Evolutionary conservation across 1,139 yeast species (phyloP), one percentile per base, ranked within the genome.

Genomic region (Blastobotrys arbuscula): DNA sequence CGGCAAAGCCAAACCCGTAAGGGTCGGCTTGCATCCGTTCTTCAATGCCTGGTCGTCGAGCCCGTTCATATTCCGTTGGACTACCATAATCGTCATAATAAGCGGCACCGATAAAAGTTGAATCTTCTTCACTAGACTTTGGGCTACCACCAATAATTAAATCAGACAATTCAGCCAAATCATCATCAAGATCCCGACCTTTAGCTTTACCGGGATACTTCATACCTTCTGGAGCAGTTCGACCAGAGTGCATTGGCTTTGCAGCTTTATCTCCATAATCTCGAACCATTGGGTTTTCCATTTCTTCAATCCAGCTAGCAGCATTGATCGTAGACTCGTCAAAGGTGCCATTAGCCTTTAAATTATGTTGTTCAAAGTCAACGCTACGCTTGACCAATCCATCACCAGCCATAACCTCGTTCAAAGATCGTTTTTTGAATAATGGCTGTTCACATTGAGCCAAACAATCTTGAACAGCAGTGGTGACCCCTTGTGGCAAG

Each of bases 401-500:
- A 35, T 18, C 18, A 18, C 23, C 10, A 4, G n/a, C 38, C 38
- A 6, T 5, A 5, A 35, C 20, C 10, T 35, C 38, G n/a, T 15
- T 20, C 5, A 40, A n/a, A 4, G 39, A 31, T 10, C 38, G 38
- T 20, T 42, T 42, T 3, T 10, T 21, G 20, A 8, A 21, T 30
- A 19, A 18, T 16, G 44, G 39, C 16, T 33, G 5, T n/a, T 15
- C 15, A 24, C 58, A 55, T 2, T 33, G 10, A 10, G 16, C 23
- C 39, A 54, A 34, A 34, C 58, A 55, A 21, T 42, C 41, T 44
- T 55, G 46, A 23, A 54, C 46, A 9, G 43, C 42, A 20, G 48
- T 36, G 20, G 51, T 42, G 21, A 49, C 45, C 5, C 45, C 50
- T 12, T 39, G 44, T 16, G 58, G 58, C 19, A 55, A 16, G 19